These are phyloP conservation scores for Xylaria sp. DNA, from an alignment of 2,329 filamentous ascomycete genomes.

Conservation along the genomic window DNA sequence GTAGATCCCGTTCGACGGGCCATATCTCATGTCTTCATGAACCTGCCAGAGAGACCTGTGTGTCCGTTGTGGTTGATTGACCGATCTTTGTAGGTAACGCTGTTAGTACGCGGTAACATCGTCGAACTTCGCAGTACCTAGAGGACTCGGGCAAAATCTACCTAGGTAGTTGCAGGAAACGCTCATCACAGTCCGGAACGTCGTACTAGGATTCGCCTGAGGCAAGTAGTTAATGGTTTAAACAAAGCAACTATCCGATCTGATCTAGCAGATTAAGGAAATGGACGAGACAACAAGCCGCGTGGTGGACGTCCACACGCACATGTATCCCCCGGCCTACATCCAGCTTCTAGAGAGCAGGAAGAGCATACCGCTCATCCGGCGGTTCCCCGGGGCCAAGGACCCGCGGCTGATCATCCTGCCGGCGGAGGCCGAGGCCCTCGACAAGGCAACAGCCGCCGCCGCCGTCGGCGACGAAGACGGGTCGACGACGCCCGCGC, in stretches of 20 bases:
- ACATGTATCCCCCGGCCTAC: constrained; percentile 70
- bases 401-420: constrained; percentile 70
- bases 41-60: no score
- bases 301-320: constrained; percentile 69
- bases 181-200: background rate
- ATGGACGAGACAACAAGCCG: constrained; percentile 43
- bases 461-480: no score
- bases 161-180: background rate
- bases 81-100: background rate
- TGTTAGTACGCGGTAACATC: background rate
- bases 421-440: constrained; percentile 49
- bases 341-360: constrained; percentile 63
- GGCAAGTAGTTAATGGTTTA: no score
- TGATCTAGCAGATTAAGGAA: background rate
- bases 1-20: background rate
- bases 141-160: no score
- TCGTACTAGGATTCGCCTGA: background rate
- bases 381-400: constrained; percentile 59
- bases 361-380: constrained; percentile 69
- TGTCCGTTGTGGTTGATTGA: background rate
- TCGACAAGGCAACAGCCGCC: constrained; percentile 55
- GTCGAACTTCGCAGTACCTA: background rate
- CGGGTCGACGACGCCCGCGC: constrained; percentile 42
- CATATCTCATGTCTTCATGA: background rate
- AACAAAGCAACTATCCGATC: background rate